Percentiles rank a stretch among this genome's conserved stretches.
phyloP scores from a whole-genome alignment of 352 stramenopile species.

The Globisporangium emineosum region DNA sequence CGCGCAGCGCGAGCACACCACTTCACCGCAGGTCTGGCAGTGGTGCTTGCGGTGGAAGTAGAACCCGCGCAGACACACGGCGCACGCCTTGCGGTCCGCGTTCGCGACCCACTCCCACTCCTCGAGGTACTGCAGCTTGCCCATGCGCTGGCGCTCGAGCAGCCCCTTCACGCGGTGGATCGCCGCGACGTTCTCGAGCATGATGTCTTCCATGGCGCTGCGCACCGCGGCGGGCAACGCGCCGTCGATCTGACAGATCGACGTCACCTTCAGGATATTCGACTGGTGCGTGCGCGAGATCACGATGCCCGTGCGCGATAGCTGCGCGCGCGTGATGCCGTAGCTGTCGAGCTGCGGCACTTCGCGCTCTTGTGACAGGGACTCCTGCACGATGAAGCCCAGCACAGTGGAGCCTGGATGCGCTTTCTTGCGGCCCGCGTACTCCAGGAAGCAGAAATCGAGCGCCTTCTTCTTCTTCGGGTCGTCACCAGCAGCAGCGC shows the following conservation, averaged over 20 bases:
- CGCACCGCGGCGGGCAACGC: constrained; percentile 30
- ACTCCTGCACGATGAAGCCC: constrained; percentile 80
- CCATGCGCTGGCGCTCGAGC: constrained; percentile 75
- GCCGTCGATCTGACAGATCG: constrained; percentile 71
- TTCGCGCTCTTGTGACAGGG: constrained; percentile 52
- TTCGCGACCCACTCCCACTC: constrained; percentile 76
- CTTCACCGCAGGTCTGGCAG: constrained; percentile 71
- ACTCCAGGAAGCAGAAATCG: constrained; percentile 77
- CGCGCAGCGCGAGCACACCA: constrained; percentile 72
- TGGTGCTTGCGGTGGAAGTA: constrained; percentile 81
- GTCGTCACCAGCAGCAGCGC: neutral
- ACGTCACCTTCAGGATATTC: constrained; percentile 67
- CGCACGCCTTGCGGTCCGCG: constrained; percentile 72
- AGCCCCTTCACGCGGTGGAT: constrained; percentile 56
- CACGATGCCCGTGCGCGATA: constrained; percentile 66
- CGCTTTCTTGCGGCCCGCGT: constrained; percentile 57
- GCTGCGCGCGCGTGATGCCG: constrained; percentile 50
- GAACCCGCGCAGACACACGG: constrained; percentile 73
- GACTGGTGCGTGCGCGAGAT: constrained; percentile 74
- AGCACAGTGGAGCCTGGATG: constrained; percentile 43
- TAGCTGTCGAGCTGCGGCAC: constrained; percentile 65
- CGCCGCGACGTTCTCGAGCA: constrained; percentile 59
- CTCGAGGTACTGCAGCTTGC: constrained; percentile 68
- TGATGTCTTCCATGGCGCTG: constrained; percentile 53
- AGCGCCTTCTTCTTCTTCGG: constrained; percentile 21